Evolutionary conservation across 331 rosid species (phyloP), one percentile per base, ranked within the genome.

Genomic region (Malus hybrid): DNA sequence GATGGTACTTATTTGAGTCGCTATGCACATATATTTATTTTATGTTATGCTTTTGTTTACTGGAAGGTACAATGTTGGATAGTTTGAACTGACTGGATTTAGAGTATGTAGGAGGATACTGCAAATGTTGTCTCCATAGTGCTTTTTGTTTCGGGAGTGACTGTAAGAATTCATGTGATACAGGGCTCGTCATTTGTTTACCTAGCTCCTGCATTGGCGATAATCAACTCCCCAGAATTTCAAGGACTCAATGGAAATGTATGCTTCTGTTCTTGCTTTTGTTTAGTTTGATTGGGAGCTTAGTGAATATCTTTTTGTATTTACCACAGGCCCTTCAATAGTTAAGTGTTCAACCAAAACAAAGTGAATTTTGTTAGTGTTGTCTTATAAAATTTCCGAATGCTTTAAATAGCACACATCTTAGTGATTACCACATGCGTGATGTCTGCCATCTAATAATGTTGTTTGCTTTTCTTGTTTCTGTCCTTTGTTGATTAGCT

Each of bases 171-270:
- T 24, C 24, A 92, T 33, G 86, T 95, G 90, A 89, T 92, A 80
- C 97, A 95, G 74, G 99, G 99, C 63, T 96, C 99, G 5, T 95
- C 99, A 11, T 92, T 92, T 68, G 97, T 95, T 77, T 95, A 81
- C 83, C 77, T 95, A 63, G 97, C 97, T 26, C 99, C 99, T 0
- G 93, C 85, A 8, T 81, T 95, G 73, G 92, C 87, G 1, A 92
- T 95, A 34, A 95, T 95, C 77, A 95, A 92, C 78, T 92, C 99
- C 72, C 83, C 92, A 0, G 97, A 92, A 79, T 92, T 92, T 80
- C 97, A 80, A 85, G 93, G 86, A 63, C 83, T 95, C 67, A 95
- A 86, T 67, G 96, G 81, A 82, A 88, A 87, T 84, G 97, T 93
- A 82, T 75, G 92, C 63, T 24, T 24, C 24, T 24, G 24, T 24